Evolutionary conservation across 805 yeast genomes (phyloP).

Genomic region (Metahyphopichia silvanorum): DNA sequence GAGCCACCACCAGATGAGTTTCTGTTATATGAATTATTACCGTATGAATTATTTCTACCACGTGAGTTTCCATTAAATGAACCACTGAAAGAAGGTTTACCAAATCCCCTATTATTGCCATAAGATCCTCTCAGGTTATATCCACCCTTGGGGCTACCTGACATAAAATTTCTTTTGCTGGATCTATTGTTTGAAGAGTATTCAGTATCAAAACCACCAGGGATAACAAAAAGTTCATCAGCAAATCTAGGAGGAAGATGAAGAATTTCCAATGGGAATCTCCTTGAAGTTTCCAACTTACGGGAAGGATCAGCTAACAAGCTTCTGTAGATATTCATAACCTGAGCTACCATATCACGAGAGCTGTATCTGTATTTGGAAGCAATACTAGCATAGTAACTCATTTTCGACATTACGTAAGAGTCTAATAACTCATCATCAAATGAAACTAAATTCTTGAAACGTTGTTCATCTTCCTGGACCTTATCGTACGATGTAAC

Average conservation of each 20-base stretch:
- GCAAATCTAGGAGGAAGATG: conserved; percentile 23
- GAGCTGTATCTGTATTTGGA: conserved; percentile 16
- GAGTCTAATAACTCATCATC: conserved; percentile 19
- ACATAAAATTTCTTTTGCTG: conserved; percentile 7
- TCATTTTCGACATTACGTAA: conserved; percentile 22
- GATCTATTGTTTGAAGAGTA: conserved; percentile 6
- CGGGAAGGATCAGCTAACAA: conserved; percentile 16
- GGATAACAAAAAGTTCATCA: conserved; percentile 18
- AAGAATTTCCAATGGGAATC: conserved; percentile 16
- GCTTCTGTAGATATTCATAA: conserved; percentile 19
- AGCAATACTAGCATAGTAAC: conserved; percentile 25
- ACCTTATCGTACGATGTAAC: conserved; percentile 35
- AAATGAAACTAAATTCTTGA: conserved; percentile 12
- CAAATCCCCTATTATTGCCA: conserved; percentile 4
- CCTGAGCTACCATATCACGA: conserved; percentile 26
- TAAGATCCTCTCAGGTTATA: conserved; percentile 7
- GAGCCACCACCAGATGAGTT: too few species aligned
- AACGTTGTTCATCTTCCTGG: conserved; percentile 26
- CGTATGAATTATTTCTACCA: too few species aligned
- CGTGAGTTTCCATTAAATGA: too few species aligned
- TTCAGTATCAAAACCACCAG: conserved; percentile 20
- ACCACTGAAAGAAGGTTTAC: too few species aligned
- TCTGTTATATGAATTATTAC: too few species aligned
- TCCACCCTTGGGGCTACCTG: conserved; percentile 5
- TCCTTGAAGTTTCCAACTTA: conserved; percentile 13